Base-by-base conservation (phyloP, 305 asterid species). In the Petunia hybrid region DNA sequence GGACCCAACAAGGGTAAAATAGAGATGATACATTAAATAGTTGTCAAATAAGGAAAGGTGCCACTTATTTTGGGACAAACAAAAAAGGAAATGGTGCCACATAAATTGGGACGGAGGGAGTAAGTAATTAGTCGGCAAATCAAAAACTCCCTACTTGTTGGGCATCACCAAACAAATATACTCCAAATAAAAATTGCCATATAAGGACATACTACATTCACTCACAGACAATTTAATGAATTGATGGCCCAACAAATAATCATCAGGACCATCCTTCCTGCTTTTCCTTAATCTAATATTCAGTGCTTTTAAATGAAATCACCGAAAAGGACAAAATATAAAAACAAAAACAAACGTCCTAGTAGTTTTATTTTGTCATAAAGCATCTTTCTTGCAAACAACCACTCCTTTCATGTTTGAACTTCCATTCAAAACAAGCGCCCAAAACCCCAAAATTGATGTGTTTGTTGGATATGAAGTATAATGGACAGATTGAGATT, bases 231-330 rank as follows among this genome's bases (percentile, higher is more conserved):
- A 66, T 56, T 46, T 65, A 76, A 84, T 9, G 85, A 82, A 83
- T 81, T 84, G 90, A 89, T 84, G 74, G 87, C 89, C 82, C 83
- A 87, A 64, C 87, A 79, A 85, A 66, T 89, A 83, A 83, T 80
- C 70, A 81, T 81, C 81, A 82, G 80, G 70, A 61, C 82, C 84
- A 67, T 76, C 83, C 82, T 78, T 83, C 80, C 71, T 77, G 78
- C 78, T 82, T 79, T 75, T 86, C 78, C 85, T 76, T 71, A 87
- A 83, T 85, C 82, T 81, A 88, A 86, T 82, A 89, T 85, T 82
- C 86, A 80, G 42, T 71, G 64, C 3, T 83, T 80, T 48, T 31
- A 80, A 62, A 78, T 65, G 67, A 51, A 13, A 35, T 75, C 70
- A 53, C 61, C 73, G 40, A 61, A 70, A 22, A 22, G 8, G 36